A percentile compares a stretch with the other conserved stretches of the same genome.
These are phyloP conservation scores for Penicillium sumatraense DNA, from an alignment of 2,329 filamentous ascomycete species.

Conservation along the genomic window DNA sequence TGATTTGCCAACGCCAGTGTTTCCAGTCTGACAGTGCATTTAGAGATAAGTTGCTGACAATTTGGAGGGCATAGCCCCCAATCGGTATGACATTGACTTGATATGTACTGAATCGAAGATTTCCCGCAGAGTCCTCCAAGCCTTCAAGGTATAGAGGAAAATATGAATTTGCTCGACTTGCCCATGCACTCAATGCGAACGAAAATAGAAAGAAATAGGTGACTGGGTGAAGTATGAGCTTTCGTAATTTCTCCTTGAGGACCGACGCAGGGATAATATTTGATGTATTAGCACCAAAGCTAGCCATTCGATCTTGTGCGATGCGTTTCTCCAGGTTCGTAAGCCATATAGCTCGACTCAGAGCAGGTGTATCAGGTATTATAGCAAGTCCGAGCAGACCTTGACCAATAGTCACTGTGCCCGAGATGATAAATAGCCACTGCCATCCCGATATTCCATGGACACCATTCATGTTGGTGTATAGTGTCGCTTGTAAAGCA, in stretches of 20 bases:
- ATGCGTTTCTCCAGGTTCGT: conserved; percentile 16
- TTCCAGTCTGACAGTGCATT: conserved; percentile 26
- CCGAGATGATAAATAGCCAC: conserved; percentile 15
- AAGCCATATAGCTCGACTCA: conserved; percentile 23
- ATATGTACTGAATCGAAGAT: conserved; percentile 19
- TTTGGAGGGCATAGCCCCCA: conserved; percentile 23
- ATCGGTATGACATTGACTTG: conserved; percentile 26
- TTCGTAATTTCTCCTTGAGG: conserved; percentile 6
- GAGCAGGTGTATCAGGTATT: conserved; percentile 23
- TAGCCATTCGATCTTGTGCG: conserved; percentile 19
- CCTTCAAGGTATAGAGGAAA: conserved; percentile 23
- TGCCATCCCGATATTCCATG: conserved; percentile 13
- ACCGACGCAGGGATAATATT: conserved; percentile 19
- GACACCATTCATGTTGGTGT: conserved; percentile 18
- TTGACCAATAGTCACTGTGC: conserved; percentile 21
- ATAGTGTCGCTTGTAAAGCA: conserved; percentile 22
- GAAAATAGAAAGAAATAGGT: conserved; percentile 19
- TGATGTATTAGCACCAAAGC: conserved; percentile 17
- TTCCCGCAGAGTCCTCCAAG: conserved; percentile 5
- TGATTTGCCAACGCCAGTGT: conserved; percentile 22
- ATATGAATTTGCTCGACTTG: conserved; percentile 23
- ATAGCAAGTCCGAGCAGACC: conserved; percentile 20
- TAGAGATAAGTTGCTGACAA: conserved; percentile 19
- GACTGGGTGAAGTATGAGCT: conserved; percentile 12
- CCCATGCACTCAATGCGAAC: conserved; percentile 22